Conservation (phyloP, 768 basidiomycete species). For the Amanita fuliginea region DNA sequence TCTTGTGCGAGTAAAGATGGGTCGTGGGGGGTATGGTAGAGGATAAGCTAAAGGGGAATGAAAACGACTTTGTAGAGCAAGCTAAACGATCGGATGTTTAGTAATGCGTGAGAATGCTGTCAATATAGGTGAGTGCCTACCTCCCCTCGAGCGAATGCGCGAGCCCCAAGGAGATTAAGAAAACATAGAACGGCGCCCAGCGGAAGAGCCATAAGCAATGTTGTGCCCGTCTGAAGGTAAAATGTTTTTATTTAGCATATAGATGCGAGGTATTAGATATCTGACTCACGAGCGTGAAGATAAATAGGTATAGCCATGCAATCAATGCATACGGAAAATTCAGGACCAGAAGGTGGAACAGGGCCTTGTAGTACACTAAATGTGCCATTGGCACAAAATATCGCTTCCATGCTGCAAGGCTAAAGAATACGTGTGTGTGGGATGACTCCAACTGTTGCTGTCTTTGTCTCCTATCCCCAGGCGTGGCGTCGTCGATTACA, state of each 20-base stretch:
- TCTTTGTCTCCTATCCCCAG: neutral
- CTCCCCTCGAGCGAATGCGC: constrained; percentile 63
- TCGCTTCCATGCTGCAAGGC: constrained; percentile 24
- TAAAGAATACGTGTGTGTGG: neutral
- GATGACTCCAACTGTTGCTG: neutral
- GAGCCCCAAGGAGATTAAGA: constrained; percentile 64
- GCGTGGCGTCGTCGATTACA: neutral
- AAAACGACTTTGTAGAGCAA: constrained; percentile 58
- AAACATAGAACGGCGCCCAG: constrained; percentile 72
- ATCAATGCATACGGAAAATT: constrained; percentile 72
- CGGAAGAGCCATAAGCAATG: constrained; percentile 67
- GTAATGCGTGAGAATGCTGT: neutral
- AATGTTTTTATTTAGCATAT: neutral
- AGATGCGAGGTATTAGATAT: neutral
- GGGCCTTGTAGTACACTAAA: constrained; percentile 48
- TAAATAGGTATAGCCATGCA: constrained; percentile 75
- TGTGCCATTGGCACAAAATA: constrained; percentile 57
- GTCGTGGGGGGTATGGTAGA: constrained; percentile 53
- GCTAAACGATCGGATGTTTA: constrained; percentile 20
- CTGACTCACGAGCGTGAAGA: constrained; percentile 63
- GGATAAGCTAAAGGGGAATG: constrained; percentile 58
- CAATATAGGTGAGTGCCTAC: constrained; percentile 18
- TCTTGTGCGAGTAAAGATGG: constrained; percentile 63
- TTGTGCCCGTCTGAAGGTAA: constrained; percentile 57
- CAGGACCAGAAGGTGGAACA: constrained; percentile 59